Conservation (phyloP, 495 filamentous ascomycete species). For the Podospora sp. region DNA sequence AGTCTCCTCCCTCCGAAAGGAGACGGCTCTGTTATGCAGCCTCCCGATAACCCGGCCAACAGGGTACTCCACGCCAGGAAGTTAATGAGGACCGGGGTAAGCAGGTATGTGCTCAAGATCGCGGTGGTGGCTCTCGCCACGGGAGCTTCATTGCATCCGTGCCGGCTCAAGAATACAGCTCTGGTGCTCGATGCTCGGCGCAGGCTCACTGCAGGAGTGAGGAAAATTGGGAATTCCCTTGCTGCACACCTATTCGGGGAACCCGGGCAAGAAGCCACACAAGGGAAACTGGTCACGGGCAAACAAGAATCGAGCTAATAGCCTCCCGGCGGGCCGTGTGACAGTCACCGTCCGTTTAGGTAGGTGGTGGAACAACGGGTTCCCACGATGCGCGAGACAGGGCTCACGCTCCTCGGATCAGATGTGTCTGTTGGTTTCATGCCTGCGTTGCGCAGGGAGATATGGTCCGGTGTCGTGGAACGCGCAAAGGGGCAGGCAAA, state of each 20-base stretch:
- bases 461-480: background rate
- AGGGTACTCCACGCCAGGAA: background rate
- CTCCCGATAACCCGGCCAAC: background rate
- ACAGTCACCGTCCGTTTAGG: background rate
- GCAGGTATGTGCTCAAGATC: background rate
- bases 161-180: background rate
- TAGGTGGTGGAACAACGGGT: conserved; percentile 1
- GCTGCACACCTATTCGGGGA: no score
- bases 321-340: background rate
- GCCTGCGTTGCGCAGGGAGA: background rate
- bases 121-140: background rate
- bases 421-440: background rate
- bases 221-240: no score
- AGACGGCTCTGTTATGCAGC: conserved; percentile 3
- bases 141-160: background rate
- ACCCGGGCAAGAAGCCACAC: no score
- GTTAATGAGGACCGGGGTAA: background rate
- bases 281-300: no score
- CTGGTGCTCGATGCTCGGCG: no score
- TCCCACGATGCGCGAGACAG: background rate
- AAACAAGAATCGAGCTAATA: background rate
- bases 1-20: conserved; percentile 1
- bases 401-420: background rate
- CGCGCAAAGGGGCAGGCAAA: background rate
- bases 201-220: no score